Percentiles rank a stretch among this genome's conserved stretches.
phyloP scores from a whole-genome alignment of 257 asterid species.

The Solanum sejunctum region DNA sequence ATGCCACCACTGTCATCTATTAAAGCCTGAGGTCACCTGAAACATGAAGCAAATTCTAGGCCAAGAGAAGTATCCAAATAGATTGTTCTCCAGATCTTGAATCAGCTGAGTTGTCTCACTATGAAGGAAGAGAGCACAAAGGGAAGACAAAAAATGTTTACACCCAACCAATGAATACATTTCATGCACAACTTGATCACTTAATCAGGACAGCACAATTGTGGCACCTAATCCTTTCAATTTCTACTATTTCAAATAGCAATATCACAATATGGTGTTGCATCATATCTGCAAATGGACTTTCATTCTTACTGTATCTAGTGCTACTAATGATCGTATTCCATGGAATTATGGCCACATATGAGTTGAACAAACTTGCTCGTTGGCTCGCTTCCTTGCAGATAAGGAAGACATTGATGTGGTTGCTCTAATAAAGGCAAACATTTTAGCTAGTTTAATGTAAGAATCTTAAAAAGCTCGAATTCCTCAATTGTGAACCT shows the following conservation, averaged over 20 bases:
- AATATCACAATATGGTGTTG: background rate
- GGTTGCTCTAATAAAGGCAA: background rate
- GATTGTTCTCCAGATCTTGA: no score
- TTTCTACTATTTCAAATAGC: background rate
- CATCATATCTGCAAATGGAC: background rate
- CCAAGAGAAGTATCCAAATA: no score
- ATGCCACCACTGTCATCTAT: no score
- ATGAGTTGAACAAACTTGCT: background rate
- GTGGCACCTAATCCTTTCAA: background rate
- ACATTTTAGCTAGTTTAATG: background rate
- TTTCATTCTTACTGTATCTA: background rate
- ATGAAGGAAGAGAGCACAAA: no score
- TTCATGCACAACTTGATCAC: no score
- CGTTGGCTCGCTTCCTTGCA: background rate
- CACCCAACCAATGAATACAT: no score
- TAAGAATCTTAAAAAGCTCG: background rate
- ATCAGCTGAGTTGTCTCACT: no score
- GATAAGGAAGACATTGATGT: background rate
- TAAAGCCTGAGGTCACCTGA: no score
- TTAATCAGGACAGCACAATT: background rate
- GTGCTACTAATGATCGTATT: background rate
- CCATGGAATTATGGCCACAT: background rate
- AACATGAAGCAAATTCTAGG: no score
- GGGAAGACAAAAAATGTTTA: no score
- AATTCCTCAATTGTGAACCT: background rate